phyloP scores from a whole-genome alignment of 176 grass and related monocot genomes.

The Hsuehochloa calcarea region DNA sequence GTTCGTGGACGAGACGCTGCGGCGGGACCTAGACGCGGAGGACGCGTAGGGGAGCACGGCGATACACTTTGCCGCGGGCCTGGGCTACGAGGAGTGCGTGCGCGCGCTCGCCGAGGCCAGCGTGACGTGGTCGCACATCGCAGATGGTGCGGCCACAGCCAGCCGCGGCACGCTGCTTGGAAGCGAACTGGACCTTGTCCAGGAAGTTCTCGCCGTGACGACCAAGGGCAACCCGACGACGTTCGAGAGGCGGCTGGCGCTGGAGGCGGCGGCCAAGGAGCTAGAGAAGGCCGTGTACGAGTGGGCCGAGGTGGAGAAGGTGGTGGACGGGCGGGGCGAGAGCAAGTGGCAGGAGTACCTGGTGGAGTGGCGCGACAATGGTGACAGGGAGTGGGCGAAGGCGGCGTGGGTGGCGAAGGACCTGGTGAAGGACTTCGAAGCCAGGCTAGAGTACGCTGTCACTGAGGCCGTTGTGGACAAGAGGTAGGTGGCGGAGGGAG shows the following conservation, averaged over 20 bases:
- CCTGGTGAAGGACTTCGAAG: conserved; percentile 72
- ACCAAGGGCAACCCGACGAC: conserved; percentile 66
- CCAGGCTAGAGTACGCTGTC: conserved; percentile 86
- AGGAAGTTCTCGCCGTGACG: conserved; percentile 63
- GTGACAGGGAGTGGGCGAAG: conserved; percentile 91
- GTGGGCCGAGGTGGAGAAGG: conserved; percentile 89
- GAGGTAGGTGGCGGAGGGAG: conserved; percentile 44
- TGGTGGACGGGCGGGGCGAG: conserved; percentile 76
- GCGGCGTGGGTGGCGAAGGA: conserved; percentile 79
- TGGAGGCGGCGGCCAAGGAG: conserved; percentile 65
- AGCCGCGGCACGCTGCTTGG: too few species aligned
- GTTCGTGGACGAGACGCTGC: conserved; percentile 53
- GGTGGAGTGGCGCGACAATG: conserved; percentile 87
- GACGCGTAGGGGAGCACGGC: conserved; percentile 80
- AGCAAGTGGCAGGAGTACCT: conserved; percentile 80
- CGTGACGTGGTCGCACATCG: too few species aligned
- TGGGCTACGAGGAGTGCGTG: conserved; percentile 84
- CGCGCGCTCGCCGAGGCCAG: conserved; percentile 57
- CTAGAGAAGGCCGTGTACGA: conserved; percentile 92
- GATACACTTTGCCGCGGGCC: conserved; percentile 73
- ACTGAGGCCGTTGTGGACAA: conserved; percentile 59
- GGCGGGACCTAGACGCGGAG: conserved; percentile 70
- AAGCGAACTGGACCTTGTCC: conserved; percentile 63
- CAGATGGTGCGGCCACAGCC: too few species aligned
- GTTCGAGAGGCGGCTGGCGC: conserved; percentile 67